phyloP scores from a whole-genome alignment of 352 stramenopile genomes.

The Pythium dissotocum region DNA sequence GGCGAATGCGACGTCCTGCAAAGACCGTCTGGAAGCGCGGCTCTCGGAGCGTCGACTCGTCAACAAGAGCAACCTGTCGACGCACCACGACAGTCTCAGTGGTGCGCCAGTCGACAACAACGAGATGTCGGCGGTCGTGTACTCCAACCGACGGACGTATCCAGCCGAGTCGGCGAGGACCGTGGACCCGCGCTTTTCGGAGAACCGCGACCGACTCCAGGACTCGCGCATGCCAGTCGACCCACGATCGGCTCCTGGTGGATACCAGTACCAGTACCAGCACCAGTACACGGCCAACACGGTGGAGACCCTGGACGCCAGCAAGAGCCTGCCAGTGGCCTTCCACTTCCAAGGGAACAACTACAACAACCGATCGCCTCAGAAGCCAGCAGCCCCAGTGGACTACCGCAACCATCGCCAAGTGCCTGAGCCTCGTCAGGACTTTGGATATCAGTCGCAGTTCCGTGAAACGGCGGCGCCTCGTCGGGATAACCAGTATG shows the following conservation, averaged over 20 bases:
- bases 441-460: background rate
- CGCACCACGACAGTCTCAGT: conserved; percentile 35
- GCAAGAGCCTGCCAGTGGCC: conserved; percentile 42
- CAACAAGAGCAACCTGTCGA: conserved; percentile 23
- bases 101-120: conserved; percentile 29
- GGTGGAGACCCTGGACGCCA: conserved; percentile 25
- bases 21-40: conserved; percentile 63
- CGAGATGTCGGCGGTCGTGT: conserved; percentile 44
- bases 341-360: conserved; percentile 56
- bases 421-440: background rate
- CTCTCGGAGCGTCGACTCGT: conserved; percentile 57
- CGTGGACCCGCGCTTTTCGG: conserved; percentile 44
- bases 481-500: conserved; percentile 34
- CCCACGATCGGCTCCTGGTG: conserved; percentile 26
- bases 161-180: conserved; percentile 59
- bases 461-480: background rate
- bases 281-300: conserved; percentile 22
- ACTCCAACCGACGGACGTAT: conserved; percentile 67
- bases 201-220: conserved; percentile 21
- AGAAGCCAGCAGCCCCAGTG: background rate
- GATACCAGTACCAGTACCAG: conserved; percentile 2
- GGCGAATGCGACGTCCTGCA: conserved; percentile 24
- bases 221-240: conserved; percentile 36
- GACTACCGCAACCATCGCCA: conserved; percentile 2
- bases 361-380: conserved; percentile 7